Evolutionary conservation across 106 monocot genomes (phyloP), one percentile per base, ranked within the genome.

Genomic region (Platanthera zijinensis): DNA sequence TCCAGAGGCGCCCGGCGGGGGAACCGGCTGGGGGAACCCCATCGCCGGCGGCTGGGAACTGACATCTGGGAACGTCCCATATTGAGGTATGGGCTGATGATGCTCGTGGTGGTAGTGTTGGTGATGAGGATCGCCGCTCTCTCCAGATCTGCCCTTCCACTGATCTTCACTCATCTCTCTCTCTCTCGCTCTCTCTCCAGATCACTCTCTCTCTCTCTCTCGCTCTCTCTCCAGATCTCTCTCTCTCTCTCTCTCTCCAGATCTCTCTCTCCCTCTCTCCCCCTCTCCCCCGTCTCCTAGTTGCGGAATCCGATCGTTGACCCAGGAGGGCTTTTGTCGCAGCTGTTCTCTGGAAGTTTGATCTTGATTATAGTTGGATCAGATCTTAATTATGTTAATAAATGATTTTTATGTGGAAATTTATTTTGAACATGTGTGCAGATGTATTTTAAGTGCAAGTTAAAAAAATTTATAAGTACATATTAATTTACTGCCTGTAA

Each of bases 11-110:
- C 80, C 85, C 0, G 88, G 82, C 7, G 88, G 88, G 10, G 88
- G 77, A 7, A 79, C 80, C 77, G 88, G 82, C 73, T 88, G 88
- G 10, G 88, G 88, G 61, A 88, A 80, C 5, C 88, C 88, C 74
- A 85, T 80, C 57, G 75, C 78, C 52, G 78, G 78, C n/a, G 30
- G 85, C 54, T 76, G 61, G 71, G 61, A 57, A 51, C 18, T 21
- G 21, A 51, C 51, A 51, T 21, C 14, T 12, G 15, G 21, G 22
- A 72, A 72, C 18, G 72, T 72, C 10, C 72, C 72, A 46, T 72
- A 72, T 18, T 72, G 72, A 51, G 72, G 72, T 21, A 2, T 18
- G 11, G 72, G 49, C 22, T 50, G 72, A 72, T 51, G 51, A 12
- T 72, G 49, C 70, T 67, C 67, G 67, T 67, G 67, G 4, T 67